Conservation (phyloP, 169 alveolate species). For the Cryptosporidium viatorum region DNA sequence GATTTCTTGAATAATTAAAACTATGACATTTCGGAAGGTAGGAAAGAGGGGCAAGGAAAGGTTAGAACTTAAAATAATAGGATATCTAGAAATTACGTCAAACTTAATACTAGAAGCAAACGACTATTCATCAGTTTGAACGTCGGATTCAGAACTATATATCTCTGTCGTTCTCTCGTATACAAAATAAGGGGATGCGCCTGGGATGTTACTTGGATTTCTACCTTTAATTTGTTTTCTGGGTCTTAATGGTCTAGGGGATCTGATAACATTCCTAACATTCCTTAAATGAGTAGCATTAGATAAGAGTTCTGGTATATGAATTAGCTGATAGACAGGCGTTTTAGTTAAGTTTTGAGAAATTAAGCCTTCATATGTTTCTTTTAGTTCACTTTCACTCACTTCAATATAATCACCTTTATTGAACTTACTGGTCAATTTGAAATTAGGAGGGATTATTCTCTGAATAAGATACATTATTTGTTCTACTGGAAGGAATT, state of each 20-base stretch:
- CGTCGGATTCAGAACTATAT: background rate
- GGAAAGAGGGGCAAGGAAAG: background rate
- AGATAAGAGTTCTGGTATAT: conserved; percentile 36
- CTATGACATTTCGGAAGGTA: too few species aligned
- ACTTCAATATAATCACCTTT: background rate
- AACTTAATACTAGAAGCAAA: background rate
- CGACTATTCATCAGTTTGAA: background rate
- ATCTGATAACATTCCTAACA: background rate
- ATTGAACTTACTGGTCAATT: background rate
- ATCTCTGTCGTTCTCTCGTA: background rate
- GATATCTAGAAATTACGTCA: background rate
- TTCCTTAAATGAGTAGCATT: conserved; percentile 37
- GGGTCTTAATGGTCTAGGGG: conserved; percentile 60
- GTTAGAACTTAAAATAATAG: background rate
- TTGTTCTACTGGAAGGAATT: background rate
- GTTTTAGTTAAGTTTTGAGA: background rate
- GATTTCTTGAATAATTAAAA: background rate
- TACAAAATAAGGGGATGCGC: conserved; percentile 27
- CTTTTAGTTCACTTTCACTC: background rate
- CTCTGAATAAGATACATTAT: background rate
- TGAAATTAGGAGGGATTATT: background rate
- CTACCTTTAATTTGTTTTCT: conserved; percentile 22
- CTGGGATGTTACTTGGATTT: conserved; percentile 49
- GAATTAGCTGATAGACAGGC: conserved; percentile 19
- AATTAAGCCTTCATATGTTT: background rate